These are phyloP conservation scores for Rhodotorula paludigena DNA, from an alignment of 768 basidiomycete species.

Conservation along the genomic window DNA sequence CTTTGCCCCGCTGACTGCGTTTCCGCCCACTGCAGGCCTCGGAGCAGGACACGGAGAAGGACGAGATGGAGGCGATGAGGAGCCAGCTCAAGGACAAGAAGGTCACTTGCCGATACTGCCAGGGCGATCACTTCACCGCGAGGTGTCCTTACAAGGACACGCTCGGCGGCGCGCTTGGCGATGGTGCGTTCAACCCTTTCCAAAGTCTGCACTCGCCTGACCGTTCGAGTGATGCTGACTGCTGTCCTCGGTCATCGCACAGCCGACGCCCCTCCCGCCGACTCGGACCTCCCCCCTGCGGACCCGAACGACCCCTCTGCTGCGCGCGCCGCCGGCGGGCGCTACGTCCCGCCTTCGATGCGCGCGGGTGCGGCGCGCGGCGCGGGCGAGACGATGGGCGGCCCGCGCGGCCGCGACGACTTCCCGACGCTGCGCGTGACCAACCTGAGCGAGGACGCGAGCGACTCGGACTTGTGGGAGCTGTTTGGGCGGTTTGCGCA, in stretches of 20 bases:
- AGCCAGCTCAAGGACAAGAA: constrained; percentile 59
- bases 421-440: constrained; percentile 94
- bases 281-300: constrained; percentile 4
- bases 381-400: constrained; percentile 71
- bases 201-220: neutral
- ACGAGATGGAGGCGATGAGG: constrained; percentile 52
- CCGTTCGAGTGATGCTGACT: neutral
- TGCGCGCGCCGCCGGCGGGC: constrained; percentile 54
- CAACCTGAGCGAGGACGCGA: constrained; percentile 90
- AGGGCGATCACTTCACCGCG: constrained; percentile 94
- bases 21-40: too few species aligned
- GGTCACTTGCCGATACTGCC: constrained; percentile 86
- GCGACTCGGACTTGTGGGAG: constrained; percentile 87
- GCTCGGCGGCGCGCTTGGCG: constrained; percentile 61
- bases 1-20: too few species aligned
- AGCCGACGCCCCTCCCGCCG: neutral
- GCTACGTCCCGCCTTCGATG: constrained; percentile 93
- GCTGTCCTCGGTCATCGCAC: neutral
- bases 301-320: constrained; percentile 13
- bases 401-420: constrained; percentile 64
- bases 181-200: constrained; percentile 49
- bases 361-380: constrained; percentile 61
- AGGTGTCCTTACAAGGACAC: constrained; percentile 98
- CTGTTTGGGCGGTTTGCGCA: constrained; percentile 76
- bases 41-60: constrained; percentile 37